These are phyloP conservation scores for Eucalyptus microcorys DNA, from an alignment of 345 rosid genomes.

Conservation along the genomic window DNA sequence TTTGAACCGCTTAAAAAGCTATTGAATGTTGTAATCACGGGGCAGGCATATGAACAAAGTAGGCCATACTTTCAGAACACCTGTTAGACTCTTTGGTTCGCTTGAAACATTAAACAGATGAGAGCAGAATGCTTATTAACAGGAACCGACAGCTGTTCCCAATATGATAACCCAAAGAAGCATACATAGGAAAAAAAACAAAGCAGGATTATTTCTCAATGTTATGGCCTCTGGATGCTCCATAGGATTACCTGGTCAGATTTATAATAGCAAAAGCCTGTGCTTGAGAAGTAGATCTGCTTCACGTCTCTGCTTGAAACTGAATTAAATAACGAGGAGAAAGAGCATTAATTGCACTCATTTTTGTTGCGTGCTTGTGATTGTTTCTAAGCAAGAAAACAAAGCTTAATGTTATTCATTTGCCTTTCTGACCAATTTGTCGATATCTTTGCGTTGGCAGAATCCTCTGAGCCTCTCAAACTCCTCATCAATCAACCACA, in stretches of 20 bases:
- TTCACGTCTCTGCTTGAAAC: neutral
- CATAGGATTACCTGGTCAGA: neutral
- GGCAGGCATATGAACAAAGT: neutral
- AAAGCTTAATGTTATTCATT: neutral
- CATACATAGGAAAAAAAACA: neutral
- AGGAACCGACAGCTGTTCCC: neutral
- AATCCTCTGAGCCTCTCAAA: neutral
- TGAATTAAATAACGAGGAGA: neutral
- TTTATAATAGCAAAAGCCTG: neutral
- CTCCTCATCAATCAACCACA: neutral
- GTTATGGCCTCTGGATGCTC: neutral
- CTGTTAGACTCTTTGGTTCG: neutral
- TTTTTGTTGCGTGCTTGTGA: neutral
- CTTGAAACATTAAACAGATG: neutral
- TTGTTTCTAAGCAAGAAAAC: neutral
- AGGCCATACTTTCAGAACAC: neutral
- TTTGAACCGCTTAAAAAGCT: neutral
- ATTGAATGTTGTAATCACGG: neutral
- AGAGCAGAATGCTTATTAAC: neutral
- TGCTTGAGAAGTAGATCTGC: neutral
- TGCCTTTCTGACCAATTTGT: neutral
- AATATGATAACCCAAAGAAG: neutral
- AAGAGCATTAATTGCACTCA: neutral
- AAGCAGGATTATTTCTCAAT: neutral
- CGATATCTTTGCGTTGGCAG: neutral